phyloP scores from a whole-genome alignment of 768 basidiomycete species.

The Xanthoconium purpureum region DNA sequence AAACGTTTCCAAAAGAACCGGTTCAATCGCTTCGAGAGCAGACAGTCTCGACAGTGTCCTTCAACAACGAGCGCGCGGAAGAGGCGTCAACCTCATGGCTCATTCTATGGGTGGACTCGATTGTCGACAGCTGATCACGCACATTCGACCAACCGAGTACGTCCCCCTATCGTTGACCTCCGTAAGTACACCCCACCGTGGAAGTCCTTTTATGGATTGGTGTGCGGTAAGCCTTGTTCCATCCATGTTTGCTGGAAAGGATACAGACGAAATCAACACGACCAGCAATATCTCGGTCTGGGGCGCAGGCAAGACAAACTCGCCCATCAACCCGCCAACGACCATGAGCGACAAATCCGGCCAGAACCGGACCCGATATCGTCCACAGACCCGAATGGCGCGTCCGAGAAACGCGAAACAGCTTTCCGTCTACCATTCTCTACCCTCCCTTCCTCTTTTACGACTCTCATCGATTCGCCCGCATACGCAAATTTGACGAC shows the following conservation, averaged over 20 bases:
- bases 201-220: slow-evolving; percentile 99
- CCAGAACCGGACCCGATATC: neutral
- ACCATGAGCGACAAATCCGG: neutral
- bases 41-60: slow-evolving; percentile 72
- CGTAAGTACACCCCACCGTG: slow-evolving; percentile 90
- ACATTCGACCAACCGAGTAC: slow-evolving; percentile 79
- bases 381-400: neutral
- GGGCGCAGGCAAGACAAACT: slow-evolving; percentile 52
- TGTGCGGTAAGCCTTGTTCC: slow-evolving; percentile 59
- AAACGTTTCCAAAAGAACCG: slow-evolving; percentile 57
- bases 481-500: slow-evolving; percentile 95
- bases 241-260: slow-evolving; percentile 3
- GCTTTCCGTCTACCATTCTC: slow-evolving; percentile 50
- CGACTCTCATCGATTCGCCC: slow-evolving; percentile 90
- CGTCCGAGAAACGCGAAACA: slow-evolving; percentile 29
- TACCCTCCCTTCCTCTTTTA: slow-evolving; percentile 77
- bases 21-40: slow-evolving; percentile 81
- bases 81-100: slow-evolving; percentile 88
- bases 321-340: neutral
- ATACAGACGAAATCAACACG: slow-evolving; percentile 16
- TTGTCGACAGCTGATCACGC: slow-evolving; percentile 87
- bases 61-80: slow-evolving; percentile 59
- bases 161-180: slow-evolving; percentile 83
- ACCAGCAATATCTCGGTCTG: slow-evolving; percentile 86
- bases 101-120: slow-evolving; percentile 99